phyloP scores from a whole-genome alignment of 2,329 filamentous ascomycete genomes.

The Aspergillus nomiae region DNA sequence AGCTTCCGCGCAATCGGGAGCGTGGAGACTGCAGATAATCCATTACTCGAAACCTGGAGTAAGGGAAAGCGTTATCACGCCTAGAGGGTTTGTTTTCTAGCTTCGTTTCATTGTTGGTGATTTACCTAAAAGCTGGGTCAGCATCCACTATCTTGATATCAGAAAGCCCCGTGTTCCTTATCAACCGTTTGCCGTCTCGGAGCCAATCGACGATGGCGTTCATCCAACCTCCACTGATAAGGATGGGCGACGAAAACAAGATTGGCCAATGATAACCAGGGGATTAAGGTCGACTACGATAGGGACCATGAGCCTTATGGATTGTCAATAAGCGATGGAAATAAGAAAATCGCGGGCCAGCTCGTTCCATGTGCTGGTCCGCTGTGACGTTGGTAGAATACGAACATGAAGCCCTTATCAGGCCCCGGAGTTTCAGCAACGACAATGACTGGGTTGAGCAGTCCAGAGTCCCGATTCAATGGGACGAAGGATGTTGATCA shows the following conservation, averaged over 20 bases:
- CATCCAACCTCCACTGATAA: conserved; percentile 7
- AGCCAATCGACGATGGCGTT: conserved; percentile 4
- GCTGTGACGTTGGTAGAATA: not conserved
- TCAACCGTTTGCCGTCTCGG: not conserved
- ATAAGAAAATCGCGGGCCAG: not conserved
- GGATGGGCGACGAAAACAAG: conserved; percentile 7
- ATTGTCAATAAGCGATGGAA: conserved; percentile 5
- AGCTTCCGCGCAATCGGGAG: not conserved
- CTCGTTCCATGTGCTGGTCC: not conserved
- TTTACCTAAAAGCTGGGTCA: not conserved
- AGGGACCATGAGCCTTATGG: not conserved
- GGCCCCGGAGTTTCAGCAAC: not conserved
- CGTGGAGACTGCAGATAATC: not conserved
- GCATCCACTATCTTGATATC: conserved; percentile 2
- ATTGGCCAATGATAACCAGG: conserved; percentile 1
- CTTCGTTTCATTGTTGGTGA: not conserved
- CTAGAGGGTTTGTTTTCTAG: not conserved
- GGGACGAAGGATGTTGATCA: conserved; percentile 7
- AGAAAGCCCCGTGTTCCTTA: conserved; percentile 3
- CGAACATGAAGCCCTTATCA: conserved; percentile 6
- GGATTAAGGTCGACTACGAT: not conserved
- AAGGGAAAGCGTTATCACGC: conserved; percentile 1
- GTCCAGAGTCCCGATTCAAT: not conserved
- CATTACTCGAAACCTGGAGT: conserved; percentile 5
- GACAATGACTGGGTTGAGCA: not conserved